phyloP scores from a whole-genome alignment of 208 protist genomes.

The Crithidia bombi region DNA sequence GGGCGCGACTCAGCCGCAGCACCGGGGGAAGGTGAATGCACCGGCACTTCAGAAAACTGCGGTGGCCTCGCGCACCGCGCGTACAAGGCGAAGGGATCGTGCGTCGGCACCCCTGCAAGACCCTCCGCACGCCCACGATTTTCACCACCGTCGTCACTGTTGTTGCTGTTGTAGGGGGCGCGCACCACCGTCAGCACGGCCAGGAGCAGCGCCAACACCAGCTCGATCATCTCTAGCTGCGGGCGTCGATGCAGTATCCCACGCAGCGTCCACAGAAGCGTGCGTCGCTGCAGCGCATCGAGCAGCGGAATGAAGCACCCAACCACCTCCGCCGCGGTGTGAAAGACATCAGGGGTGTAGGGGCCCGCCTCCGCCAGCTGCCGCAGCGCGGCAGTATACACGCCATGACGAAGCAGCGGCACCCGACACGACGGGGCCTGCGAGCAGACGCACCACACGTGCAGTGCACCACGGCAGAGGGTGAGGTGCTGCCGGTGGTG shows the following conservation, averaged over 20 bases:
- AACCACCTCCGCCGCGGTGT: constrained; percentile 45
- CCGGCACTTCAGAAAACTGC: neutral
- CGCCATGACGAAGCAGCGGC: constrained; percentile 45
- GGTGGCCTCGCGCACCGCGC: constrained; percentile 37
- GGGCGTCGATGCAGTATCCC: constrained; percentile 39
- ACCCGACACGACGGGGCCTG: constrained; percentile 38
- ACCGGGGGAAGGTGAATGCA: neutral
- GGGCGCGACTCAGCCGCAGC: neutral
- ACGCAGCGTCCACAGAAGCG: constrained; percentile 50
- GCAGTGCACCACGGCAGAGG: constrained; percentile 42
- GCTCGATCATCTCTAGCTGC: constrained; percentile 39
- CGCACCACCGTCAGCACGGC: constrained; percentile 26
- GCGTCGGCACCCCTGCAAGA: neutral
- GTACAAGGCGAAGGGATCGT: constrained; percentile 29
- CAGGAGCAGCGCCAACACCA: constrained; percentile 51
- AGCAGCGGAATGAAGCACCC: constrained; percentile 50
- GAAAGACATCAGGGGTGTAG: constrained; percentile 44
- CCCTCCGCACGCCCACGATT: neutral
- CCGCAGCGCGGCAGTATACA: constrained; percentile 41
- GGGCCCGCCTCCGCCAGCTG: constrained; percentile 14
- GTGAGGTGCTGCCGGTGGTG: constrained; percentile 35
- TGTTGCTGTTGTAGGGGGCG: neutral
- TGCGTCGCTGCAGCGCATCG: constrained; percentile 62
- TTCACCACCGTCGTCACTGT: neutral
- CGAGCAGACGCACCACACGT: constrained; percentile 52